Percentiles rank a stretch among this genome's conserved stretches.
Conservation (phyloP, 176 grass and related monocot species). For the Eleusine coracana region DNA sequence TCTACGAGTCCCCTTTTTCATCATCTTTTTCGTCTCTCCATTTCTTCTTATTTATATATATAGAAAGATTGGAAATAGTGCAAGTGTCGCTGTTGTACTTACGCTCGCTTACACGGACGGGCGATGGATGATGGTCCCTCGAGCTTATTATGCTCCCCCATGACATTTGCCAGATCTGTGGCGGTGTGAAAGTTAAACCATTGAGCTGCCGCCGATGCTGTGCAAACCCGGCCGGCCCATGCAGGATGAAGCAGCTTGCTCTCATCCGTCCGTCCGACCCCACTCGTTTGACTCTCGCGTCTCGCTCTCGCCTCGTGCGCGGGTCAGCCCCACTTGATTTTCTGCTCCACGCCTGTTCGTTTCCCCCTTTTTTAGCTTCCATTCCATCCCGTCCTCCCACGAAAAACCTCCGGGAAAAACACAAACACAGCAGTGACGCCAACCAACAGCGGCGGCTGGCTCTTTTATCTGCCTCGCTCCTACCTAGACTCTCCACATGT, state of each 20-base stretch:
- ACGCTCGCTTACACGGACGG: neutral
- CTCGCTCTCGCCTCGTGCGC: slow-evolving; percentile 23
- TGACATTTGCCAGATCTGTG: neutral
- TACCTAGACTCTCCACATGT: slow-evolving; percentile 47
- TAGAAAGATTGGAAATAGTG: neutral
- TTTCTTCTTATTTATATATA: neutral
- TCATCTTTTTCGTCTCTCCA: neutral
- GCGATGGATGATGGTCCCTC: neutral
- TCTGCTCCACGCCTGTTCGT: neutral
- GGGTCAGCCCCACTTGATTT: slow-evolving; percentile 47
- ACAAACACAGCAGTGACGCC: neutral
- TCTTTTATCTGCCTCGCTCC: slow-evolving; percentile 28
- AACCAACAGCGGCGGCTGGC: neutral
- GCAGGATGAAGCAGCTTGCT: neutral
- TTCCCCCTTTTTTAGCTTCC: neutral
- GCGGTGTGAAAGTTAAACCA: slow-evolving; percentile 3
- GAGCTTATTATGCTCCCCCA: neutral
- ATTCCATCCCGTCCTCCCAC: neutral
- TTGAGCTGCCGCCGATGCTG: neutral
- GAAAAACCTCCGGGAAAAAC: neutral
- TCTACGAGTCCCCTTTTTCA: neutral
- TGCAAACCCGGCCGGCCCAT: neutral
- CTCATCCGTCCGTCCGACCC: slow-evolving; percentile 10
- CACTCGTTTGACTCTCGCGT: slow-evolving; percentile 44
- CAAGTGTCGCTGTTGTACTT: neutral